Evolutionary conservation across 148 eudicot genomes (phyloP).

Genomic region (Arctostaphylos glauca): DNA sequence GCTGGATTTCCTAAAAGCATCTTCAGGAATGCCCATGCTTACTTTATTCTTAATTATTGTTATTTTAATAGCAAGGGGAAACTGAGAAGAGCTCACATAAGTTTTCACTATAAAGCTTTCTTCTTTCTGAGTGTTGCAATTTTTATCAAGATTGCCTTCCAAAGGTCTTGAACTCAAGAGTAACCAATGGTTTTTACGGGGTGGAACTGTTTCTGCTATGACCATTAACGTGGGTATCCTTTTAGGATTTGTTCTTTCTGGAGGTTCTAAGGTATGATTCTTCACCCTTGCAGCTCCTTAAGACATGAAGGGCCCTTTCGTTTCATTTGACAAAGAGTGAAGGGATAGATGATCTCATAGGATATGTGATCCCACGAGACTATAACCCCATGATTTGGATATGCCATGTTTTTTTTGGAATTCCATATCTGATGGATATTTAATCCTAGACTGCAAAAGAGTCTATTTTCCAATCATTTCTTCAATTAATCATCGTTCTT

Average conservation of each 20-base stretch:
- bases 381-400: neutral
- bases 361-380: neutral
- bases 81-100: neutral
- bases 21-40: neutral
- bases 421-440: neutral
- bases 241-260: slow-evolving; percentile 93
- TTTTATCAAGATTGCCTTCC: slow-evolving; percentile 9
- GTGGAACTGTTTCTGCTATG: slow-evolving; percentile 98
- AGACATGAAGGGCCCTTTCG: neutral
- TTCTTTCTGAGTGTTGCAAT: neutral
- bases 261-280: slow-evolving; percentile 61
- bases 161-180: neutral
- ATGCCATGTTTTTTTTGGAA: neutral
- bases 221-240: slow-evolving; percentile 82
- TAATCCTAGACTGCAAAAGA: neutral
- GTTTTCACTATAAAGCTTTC: neutral
- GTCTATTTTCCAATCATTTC: neutral
- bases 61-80: neutral
- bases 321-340: neutral
- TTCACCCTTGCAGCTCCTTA: neutral
- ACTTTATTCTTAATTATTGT: neutral
- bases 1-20: neutral
- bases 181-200: slow-evolving; percentile 37
- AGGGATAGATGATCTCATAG: neutral
- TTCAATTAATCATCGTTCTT: neutral